Base-by-base conservation (phyloP, 108 stramenopile species). In the Fistulifera pelliculosa region DNA sequence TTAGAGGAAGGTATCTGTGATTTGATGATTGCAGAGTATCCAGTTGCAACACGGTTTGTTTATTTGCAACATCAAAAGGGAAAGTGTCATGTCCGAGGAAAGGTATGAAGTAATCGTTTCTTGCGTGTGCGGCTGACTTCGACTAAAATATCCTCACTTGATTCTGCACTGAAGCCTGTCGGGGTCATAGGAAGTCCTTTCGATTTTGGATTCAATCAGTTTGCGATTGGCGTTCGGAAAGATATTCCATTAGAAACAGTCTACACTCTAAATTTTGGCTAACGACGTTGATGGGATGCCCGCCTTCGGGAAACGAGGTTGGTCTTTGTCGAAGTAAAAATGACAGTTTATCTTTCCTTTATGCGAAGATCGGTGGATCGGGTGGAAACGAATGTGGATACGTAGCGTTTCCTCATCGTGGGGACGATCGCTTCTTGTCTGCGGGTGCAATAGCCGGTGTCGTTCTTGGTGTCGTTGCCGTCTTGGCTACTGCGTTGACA, bases 331-430 rank as follows among this genome's bases (percentile, higher is more conserved):
- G 27, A 35, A 8, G 31, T 1, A 18, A 60, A 19, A 31, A 18
- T 11, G 62, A 43, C 38, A 63, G 50, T 19, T 64, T 70, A 48
- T 23, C 41, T 23, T 10, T 25, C 27, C 27, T 48, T 27, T 64
- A 70, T 23, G 41, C 28, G 5, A 48, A 48, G 19, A 17, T 21
- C 5, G 68, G 61, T 19, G 49, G 49, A 2, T 61, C 61, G 6
- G 62, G 56, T 7, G 68, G 68, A 24, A 19, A 39, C 16, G 68
- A 69, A 58, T 69, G 68, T 57, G 68, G 68, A 7, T 62, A 69
- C 24, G 68, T 62, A 8, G 25, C 31, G 12, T 60, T 44, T 60
- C 65, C 65, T 1, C 21, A 14, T 6, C 35, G 28, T 19, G 43
- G 7, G 1, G 48, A 56, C 21, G 15, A 62, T 17, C 40, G 49